These are phyloP conservation scores for Sugiyamaella xylanicola DNA, from an alignment of 1,139 yeast species.

Conservation along the genomic window DNA sequence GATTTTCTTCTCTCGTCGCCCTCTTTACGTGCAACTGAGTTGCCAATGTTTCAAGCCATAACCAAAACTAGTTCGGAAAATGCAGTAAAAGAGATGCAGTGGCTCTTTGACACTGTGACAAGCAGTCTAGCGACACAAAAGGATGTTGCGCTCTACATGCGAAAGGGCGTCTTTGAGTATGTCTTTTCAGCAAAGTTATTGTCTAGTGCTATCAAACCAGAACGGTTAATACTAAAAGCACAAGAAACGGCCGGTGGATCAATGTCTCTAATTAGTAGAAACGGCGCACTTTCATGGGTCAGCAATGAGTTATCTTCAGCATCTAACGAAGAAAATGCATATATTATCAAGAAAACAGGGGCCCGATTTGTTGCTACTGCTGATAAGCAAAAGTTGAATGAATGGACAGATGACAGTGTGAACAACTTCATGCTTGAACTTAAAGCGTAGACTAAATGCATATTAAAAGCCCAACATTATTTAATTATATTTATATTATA, in stretches of 20 bases:
- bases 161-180: conserved; percentile 67
- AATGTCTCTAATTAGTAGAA: conserved; percentile 61
- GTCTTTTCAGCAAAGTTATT: conserved; percentile 50
- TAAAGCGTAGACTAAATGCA: not conserved
- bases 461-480: not conserved
- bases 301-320: conserved; percentile 55
- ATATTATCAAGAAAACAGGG: conserved; percentile 9
- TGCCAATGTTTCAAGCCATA: conserved; percentile 66
- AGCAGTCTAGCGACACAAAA: conserved; percentile 49
- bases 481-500: conserved; percentile 15
- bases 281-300: conserved; percentile 64
- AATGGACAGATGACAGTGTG: conserved; percentile 29
- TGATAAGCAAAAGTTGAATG: conserved; percentile 23
- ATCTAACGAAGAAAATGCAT: conserved; percentile 1
- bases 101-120: conserved; percentile 62
- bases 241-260: conserved; percentile 64
- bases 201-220: conserved; percentile 35
- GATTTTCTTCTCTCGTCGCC: conserved; percentile 51
- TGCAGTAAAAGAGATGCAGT: conserved; percentile 59
- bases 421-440: conserved; percentile 15
- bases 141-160: conserved; percentile 57
- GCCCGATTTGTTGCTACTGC: conserved; percentile 58
- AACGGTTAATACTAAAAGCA: conserved; percentile 51
- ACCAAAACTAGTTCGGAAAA: conserved; percentile 51
- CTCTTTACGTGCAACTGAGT: conserved; percentile 53